A percentile compares a stretch with the other conserved stretches of the same genome.
Evolutionary conservation across 768 basidiomycete species (phyloP).

Genomic region (Albatrellus ellisii): DNA sequence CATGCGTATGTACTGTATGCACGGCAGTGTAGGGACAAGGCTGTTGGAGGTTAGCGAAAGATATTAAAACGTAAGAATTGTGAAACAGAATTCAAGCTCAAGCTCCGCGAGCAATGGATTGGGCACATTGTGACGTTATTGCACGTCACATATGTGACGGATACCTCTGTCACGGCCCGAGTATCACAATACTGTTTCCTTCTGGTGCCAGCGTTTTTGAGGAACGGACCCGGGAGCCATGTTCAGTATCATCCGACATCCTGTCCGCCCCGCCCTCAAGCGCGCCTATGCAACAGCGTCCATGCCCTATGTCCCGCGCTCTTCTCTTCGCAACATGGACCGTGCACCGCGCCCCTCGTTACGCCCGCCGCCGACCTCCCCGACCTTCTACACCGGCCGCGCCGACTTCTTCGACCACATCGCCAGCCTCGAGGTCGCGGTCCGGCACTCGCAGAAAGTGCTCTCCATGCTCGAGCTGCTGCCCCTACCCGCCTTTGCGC

Average conservation of each 20-base stretch:
- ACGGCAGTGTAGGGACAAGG: too few species aligned
- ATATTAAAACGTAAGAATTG: too few species aligned
- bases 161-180: too few species aligned
- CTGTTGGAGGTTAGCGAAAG: too few species aligned
- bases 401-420: constrained; percentile 65
- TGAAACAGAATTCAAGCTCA: too few species aligned
- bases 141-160: too few species aligned
- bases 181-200: background rate
- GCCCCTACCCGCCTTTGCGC: constrained; percentile 65
- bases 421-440: constrained; percentile 48
- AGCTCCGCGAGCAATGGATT: too few species aligned
- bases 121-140: too few species aligned
- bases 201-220: background rate
- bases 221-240: background rate
- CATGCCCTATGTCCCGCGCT: constrained; percentile 18
- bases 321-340: constrained; percentile 15
- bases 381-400: constrained; percentile 78
- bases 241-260: background rate
- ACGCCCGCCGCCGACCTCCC: constrained; percentile 39
- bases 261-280: constrained; percentile 1
- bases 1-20: too few species aligned
- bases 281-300: constrained; percentile 14
- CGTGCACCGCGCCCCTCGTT: constrained; percentile 1
- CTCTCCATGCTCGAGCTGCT: constrained; percentile 57
- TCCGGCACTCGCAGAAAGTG: constrained; percentile 39